Conservation (phyloP, 768 basidiomycete genomes). For the Mycena crocata region DNA sequence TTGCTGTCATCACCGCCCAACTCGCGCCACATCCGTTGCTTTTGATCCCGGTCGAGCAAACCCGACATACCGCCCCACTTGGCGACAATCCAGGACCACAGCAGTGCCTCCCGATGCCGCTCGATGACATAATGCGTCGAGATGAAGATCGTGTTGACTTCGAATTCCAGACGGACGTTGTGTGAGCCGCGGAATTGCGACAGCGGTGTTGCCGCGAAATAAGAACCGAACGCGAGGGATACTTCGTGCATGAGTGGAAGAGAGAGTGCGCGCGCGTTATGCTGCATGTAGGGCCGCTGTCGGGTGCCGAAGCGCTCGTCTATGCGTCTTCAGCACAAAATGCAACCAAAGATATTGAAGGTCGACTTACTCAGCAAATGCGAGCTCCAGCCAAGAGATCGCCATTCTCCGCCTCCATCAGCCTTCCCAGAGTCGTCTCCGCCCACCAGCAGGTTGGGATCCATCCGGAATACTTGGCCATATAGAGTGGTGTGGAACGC, state of each 20-base stretch:
- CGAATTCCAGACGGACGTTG: slow-evolving; percentile 41
- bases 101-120: slow-evolving; percentile 49
- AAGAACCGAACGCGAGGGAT: slow-evolving; percentile 42
- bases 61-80: slow-evolving; percentile 35
- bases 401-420: slow-evolving; percentile 50
- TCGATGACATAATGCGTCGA: slow-evolving; percentile 47
- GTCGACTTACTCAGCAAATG: slow-evolving; percentile 45
- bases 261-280: slow-evolving; percentile 51
- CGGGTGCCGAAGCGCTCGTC: slow-evolving; percentile 51
- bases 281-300: slow-evolving; percentile 51
- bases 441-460: slow-evolving; percentile 45
- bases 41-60: background rate
- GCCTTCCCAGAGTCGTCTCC: slow-evolving; percentile 34
- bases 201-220: slow-evolving; percentile 43
- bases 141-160: slow-evolving; percentile 48
- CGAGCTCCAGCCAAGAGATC: slow-evolving; percentile 48
- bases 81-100: slow-evolving; percentile 52
- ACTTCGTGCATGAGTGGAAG: slow-evolving; percentile 48
- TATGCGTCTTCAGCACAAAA: background rate
- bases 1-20: slow-evolving; percentile 39
- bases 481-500: slow-evolving; percentile 50
- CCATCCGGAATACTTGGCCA: slow-evolving; percentile 52
- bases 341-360: background rate
- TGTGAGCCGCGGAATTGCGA: slow-evolving; percentile 47
- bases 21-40: slow-evolving; percentile 45